Base-by-base conservation (phyloP, 2,329 filamentous ascomycete genomes). In the Ophiostoma populinum region DNA sequence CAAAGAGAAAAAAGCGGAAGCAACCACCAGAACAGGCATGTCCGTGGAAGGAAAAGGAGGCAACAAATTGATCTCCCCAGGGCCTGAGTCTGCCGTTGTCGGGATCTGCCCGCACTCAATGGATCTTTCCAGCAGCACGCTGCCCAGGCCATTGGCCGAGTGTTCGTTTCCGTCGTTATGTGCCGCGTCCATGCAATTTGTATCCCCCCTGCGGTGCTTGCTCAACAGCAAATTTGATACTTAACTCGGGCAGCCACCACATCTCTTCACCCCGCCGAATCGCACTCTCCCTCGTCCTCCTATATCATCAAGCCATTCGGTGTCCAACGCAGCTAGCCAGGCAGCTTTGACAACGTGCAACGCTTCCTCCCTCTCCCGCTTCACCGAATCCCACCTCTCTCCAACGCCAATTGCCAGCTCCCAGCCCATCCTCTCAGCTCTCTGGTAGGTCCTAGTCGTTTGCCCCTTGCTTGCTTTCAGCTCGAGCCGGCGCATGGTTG, bases 201-300 rank as follows among this genome's bases (percentile, higher is more conserved):
- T n/a, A n/a, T n/a, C n/a, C n/a, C n/a, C n/a, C n/a, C n/a, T n/a
- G n/a, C n/a, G n/a, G n/a, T 27, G 18, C 24, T 27, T 20, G 24
- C 34, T 27, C 24, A 6, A 21, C n/a, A n/a, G 12, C 24, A 22
- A 15, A 30, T 40, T 18, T 48, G 46, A 38, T 43, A 47, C 46
- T 44, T 47, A 47, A 43, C 45, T 39, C 43, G 22, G 31, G 32
- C 30, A 27, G 22, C 38, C 18, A 40, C 37, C 37, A 31, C 40
- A n/a, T 25, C 37, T 32, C 31, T 31, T 35, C 37, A 38, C 38
- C 40, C 38, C 40, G 29, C 37, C 24, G 27, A 30, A 22, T 10
- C 16, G 40, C 29, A 10, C 22, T 31, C 24, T 22, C 12, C 8
- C 22, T 28, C n/a, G 19, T n/a, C n/a, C 16, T 34, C 24, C 13